A percentile compares a stretch with the other conserved stretches of the same genome.
Conservation (phyloP, 2,329 filamentous ascomycete genomes). For the Aspergillus fructus region DNA sequence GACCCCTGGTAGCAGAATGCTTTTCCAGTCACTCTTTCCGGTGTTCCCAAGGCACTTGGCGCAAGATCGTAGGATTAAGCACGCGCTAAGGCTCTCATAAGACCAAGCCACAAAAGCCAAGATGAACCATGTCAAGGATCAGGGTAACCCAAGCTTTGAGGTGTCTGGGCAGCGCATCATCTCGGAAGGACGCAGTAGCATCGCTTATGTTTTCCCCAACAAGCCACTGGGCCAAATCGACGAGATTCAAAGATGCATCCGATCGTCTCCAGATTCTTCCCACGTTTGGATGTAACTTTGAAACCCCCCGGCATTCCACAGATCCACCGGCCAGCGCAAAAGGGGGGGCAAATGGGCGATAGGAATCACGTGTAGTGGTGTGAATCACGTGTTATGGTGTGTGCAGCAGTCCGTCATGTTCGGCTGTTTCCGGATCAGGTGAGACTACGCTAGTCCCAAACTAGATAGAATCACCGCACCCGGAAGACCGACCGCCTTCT, state of each 20-base stretch:
- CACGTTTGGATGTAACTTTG: constrained; percentile 3
- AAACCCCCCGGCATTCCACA: constrained; percentile 6
- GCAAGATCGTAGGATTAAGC: constrained; percentile 7
- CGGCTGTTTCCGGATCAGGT: constrained; percentile 8
- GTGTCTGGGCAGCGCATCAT: no score
- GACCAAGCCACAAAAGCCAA: constrained; percentile 12
- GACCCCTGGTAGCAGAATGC: background rate
- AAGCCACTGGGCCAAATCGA: background rate
- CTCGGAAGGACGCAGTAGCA: background rate
- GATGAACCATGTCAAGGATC: constrained; percentile 1
- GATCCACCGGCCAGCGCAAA: background rate
- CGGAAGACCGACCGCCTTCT: background rate
- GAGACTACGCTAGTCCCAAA: background rate
- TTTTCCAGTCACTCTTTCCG: background rate
- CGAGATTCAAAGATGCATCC: background rate
- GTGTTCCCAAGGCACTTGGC: background rate
- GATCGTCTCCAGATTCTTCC: background rate
- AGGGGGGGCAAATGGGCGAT: background rate
- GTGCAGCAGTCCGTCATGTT: background rate
- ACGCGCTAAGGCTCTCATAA: constrained; percentile 5
- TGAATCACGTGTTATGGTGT: background rate
- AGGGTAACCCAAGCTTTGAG: no score
- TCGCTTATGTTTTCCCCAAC: background rate
- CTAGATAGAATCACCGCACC: background rate
- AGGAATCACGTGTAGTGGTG: background rate